Conservation (phyloP, 257 asterid species). For the Leonotis leonurus region DNA sequence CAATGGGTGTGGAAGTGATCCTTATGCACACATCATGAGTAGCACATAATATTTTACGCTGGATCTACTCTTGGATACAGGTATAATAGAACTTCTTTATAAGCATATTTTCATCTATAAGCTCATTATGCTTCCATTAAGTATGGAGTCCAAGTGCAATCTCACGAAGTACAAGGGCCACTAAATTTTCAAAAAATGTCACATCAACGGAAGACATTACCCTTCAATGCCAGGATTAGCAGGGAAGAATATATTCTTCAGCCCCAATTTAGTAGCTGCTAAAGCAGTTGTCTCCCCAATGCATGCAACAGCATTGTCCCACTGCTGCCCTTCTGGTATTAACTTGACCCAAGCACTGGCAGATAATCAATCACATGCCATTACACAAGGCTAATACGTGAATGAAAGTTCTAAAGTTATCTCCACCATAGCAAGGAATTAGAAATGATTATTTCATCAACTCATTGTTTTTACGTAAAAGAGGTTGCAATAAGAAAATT, state of each 20-base stretch:
- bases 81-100: not conserved
- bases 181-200: not conserved
- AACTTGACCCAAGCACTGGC: constrained; percentile 64
- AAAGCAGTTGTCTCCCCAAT: constrained; percentile 84
- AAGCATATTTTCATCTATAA: not conserved
- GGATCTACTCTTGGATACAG: not conserved
- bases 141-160: not conserved
- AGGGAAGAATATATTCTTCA: constrained; percentile 55
- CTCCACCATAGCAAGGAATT: not conserved
- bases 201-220: constrained; percentile 26
- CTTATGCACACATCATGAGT: not conserved
- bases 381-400: not conserved
- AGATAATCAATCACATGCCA: constrained; percentile 4
- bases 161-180: not conserved
- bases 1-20: not conserved
- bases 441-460: not conserved
- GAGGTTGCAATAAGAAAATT: not conserved
- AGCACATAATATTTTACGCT: not conserved
- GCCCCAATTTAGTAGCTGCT: constrained; percentile 57
- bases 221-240: constrained; percentile 70
- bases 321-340: constrained; percentile 37
- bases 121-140: not conserved
- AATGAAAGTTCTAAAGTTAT: not conserved
- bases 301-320: constrained; percentile 69
- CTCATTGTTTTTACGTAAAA: not conserved